Evolutionary conservation across 331 rosid genomes (phyloP), one percentile per base, ranked within the genome.

Genomic region (Acacia pycnantha): DNA sequence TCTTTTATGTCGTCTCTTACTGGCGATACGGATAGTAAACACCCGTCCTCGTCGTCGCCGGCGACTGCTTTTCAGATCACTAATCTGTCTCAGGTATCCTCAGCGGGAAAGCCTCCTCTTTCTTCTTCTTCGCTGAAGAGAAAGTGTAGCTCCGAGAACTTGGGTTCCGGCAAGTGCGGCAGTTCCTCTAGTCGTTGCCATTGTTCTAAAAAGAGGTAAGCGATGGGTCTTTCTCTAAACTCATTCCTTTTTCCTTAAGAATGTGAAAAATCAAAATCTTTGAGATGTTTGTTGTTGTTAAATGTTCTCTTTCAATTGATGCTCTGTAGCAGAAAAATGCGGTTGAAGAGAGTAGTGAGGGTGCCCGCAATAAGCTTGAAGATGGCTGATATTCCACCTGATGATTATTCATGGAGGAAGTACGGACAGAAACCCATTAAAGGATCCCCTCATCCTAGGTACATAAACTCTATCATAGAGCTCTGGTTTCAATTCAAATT

Each of bases 381-480:
- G 86, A 76, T 91, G 91, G 86, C 97, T n/a, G 97, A 93, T 86
- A 93, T 93, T 40, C 97, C 97, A 84, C 96, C 97, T 2, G 97
- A 93, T 68, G 97, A 93, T 88, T 93, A 90, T 73, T 93, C 97
- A 4, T 93, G 97, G 97, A 88, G 97, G 73, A 93, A 93, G 81
- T 93, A 93, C 37, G 97, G 97, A 22, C 97, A 91, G 80, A 93
- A 93, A 81, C 97, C 97, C 71, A 93, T 93, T 29, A 93, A 93
- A 84, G 97, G 97, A 12, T 93, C 97, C 40, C 97, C 96, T 59
- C 91, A 93, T 79, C 97, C 97, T 22, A 90, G 97, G 97, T 91
- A 86, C 4, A 7, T 65, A 16, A 16, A 16, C 43, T 65, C 44
- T 64, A 10, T 7, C 24, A 65, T 8, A 1, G 22, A 64, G 70